These are phyloP conservation scores for Penicillium alfredii DNA, from an alignment of 495 filamentous ascomycete species.

Conservation along the genomic window DNA sequence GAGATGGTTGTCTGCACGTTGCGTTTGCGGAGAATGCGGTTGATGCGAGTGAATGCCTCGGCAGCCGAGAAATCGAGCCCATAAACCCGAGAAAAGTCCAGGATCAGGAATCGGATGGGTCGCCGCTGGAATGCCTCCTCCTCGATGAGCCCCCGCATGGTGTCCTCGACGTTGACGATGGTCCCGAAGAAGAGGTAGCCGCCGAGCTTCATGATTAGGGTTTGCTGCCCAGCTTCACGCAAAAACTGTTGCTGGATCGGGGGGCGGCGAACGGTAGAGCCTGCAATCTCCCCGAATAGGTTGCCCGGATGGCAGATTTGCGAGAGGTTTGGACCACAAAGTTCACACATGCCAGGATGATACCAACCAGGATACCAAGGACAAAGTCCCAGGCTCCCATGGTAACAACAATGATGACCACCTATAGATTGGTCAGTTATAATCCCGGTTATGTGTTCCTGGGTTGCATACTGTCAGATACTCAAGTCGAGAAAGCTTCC, in stretches of 20 bases:
- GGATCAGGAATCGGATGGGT: constrained; percentile 83
- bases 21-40: constrained; percentile 66
- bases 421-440: constrained; percentile 43
- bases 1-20: constrained; percentile 75
- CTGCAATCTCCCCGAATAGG: constrained; percentile 81
- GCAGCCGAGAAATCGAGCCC: constrained; percentile 94
- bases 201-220: constrained; percentile 80
- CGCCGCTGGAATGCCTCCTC: constrained; percentile 68
- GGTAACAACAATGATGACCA: constrained; percentile 84
- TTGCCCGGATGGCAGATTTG: constrained; percentile 78
- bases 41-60: constrained; percentile 89
- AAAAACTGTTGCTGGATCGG: constrained; percentile 84
- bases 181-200: constrained; percentile 96
- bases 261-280: constrained; percentile 87
- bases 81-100: constrained; percentile 84
- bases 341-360: constrained; percentile 83
- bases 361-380: constrained; percentile 83
- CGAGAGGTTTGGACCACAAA: constrained; percentile 87
- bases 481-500: constrained; percentile 76
- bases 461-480: constrained; percentile 66
- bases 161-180: constrained; percentile 87
- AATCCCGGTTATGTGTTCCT: neutral
- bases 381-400: constrained; percentile 98
- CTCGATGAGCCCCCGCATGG: constrained; percentile 71
- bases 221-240: constrained; percentile 77